Base-by-base conservation (phyloP, 2,329 filamentous ascomycete species). In the Xylaria sp. region DNA sequence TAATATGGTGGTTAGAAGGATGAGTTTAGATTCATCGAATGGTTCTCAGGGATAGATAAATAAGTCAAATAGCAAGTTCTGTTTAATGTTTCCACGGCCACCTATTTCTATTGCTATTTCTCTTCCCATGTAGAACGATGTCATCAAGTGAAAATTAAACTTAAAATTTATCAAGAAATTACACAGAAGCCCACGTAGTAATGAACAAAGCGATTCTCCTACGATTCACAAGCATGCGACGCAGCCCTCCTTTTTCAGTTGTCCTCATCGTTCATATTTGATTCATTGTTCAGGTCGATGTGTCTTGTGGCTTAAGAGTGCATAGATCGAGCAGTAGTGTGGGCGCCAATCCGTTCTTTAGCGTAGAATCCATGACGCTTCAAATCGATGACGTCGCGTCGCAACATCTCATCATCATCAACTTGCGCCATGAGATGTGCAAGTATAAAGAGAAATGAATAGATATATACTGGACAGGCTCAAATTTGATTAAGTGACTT, bases 351-450 rank as follows among this genome's bases (percentile, higher is more conserved):
- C 30, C 30, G 9, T n/a, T 13, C 28, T 48, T 60, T 67, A 66
- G 64, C 58, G 65, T 58, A 5, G 7, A 18, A 25, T 45, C 10
- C 15, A 23, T 25, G 39, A 55, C 55, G 65, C 25, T 28, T 63
- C 7, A 52, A 15, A 64, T 70, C 67, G 60, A 71, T 71, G 69
- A 71, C 69, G 69, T 71, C 65, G 62, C 57, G 46, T 32, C 39
- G 10, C 36, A 46, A 41, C 28, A 70, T 67, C 34, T 60, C 15
- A 30, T 28, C 63, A 67, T 70, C 69, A 67, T 69, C 48, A 58
- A 59, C n/a, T 48, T 32, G 15, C 18, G 3, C 18, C 15, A 41
- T 36, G 48, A 60, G 23, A 48, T n/a, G 46, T 30, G 28, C 13
- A 2, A 36, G 18, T 7, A 28, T 12, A 4, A 13, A 18, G 30